Evolutionary conservation across 148 eudicot species (phyloP).

Genomic region (Camellia lanceoleosa): DNA sequence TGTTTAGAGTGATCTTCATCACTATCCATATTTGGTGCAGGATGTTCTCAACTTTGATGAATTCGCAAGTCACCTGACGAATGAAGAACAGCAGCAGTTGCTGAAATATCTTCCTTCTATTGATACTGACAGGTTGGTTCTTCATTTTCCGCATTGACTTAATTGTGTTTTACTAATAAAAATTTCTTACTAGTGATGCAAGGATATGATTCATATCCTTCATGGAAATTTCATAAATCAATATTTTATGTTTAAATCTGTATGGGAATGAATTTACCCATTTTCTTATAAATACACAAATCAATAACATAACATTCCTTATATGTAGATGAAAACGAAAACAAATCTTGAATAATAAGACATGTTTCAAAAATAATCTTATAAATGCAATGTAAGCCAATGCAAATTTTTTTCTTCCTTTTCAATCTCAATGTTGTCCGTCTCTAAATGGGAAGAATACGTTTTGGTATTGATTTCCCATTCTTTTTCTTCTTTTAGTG

Average conservation of each 20-base stretch:
- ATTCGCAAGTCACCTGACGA: constrained; percentile 51
- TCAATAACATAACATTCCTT: background rate
- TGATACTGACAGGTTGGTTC: constrained; percentile 34
- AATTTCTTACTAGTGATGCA: background rate
- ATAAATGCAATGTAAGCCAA: constrained; percentile 1
- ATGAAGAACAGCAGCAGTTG: constrained; percentile 68
- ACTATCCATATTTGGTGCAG: constrained; percentile 35
- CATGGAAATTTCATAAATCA: background rate
- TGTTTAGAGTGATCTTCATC: background rate
- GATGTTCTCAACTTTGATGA: constrained; percentile 63
- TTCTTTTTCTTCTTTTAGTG: background rate
- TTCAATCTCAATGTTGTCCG: background rate
- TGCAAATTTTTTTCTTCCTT: background rate
- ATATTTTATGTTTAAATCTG: background rate
- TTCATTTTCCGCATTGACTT: background rate
- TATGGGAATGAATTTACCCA: no score
- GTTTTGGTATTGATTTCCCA: background rate
- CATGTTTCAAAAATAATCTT: background rate
- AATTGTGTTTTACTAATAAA: background rate
- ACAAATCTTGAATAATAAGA: background rate
- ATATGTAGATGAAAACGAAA: background rate
- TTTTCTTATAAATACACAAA: background rate
- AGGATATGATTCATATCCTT: background rate
- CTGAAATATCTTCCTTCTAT: constrained; percentile 63
- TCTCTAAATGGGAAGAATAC: background rate